A percentile compares a stretch with the other conserved stretches of the same genome.
These are phyloP conservation scores for Dipodascus geniculatus DNA, from an alignment of 805 yeast genomes.

Conservation along the genomic window DNA sequence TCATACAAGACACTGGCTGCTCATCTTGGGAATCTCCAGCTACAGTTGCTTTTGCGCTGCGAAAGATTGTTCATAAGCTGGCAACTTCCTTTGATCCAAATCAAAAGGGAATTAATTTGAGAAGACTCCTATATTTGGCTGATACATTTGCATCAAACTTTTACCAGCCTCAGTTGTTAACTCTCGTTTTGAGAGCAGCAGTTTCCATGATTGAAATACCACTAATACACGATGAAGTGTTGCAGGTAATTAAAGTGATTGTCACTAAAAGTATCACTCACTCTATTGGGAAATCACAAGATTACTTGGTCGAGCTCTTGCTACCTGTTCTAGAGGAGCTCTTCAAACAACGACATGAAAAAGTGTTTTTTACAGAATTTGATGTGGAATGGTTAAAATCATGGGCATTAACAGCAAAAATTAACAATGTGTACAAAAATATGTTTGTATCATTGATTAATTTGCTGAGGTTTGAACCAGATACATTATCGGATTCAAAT, in stretches of 20 bases:
- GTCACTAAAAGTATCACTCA: not conserved
- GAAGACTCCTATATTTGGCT: not conserved
- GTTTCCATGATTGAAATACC: not conserved
- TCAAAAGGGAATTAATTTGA: not conserved
- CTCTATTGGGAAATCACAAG: not conserved
- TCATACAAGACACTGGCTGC: not conserved
- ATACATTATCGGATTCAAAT: not conserved
- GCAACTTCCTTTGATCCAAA: not conserved
- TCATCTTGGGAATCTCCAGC: not conserved
- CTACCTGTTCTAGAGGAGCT: not conserved
- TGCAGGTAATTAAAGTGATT: not conserved
- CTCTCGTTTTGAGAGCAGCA: not conserved
- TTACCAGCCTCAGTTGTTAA: not conserved
- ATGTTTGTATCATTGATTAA: not conserved
- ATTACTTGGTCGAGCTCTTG: not conserved
- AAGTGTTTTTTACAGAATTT: not conserved
- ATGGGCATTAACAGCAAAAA: not conserved
- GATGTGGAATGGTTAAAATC: not conserved
- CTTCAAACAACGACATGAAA: not conserved
- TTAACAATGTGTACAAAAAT: not conserved
- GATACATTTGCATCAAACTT: not conserved
- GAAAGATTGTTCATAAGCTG: not conserved
- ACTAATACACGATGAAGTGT: not conserved
- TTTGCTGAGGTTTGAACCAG: not conserved
- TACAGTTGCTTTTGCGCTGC: not conserved